Conservation (phyloP, 768 basidiomycete genomes). For the Boletus rufocinnamomeus region DNA sequence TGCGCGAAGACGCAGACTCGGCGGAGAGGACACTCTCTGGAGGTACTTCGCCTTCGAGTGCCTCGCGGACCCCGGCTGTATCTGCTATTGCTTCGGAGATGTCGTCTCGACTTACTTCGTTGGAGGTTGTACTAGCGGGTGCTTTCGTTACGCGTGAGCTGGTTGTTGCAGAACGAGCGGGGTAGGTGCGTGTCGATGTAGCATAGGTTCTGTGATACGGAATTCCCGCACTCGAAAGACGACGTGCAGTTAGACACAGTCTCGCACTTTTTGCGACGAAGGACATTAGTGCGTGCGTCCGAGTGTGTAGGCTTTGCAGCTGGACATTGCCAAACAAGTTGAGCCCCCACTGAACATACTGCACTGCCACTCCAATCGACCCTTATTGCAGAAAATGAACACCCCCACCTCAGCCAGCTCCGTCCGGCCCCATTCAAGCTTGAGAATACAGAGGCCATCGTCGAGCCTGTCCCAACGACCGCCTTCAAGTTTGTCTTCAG, state of each 20-base stretch:
- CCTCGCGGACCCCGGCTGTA: slow-evolving; percentile 18
- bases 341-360: neutral
- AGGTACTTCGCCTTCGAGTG: slow-evolving; percentile 17
- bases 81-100: slow-evolving; percentile 24
- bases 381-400: slow-evolving; percentile 16
- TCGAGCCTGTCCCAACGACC: slow-evolving; percentile 45
- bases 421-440: slow-evolving; percentile 25
- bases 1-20: slow-evolving; percentile 12
- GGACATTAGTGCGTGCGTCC: slow-evolving; percentile 15
- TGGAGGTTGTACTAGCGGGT: slow-evolving; percentile 34
- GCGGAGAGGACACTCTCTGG: slow-evolving; percentile 15
- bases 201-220: slow-evolving; percentile 20
- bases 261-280: slow-evolving; percentile 15
- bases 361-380: neutral
- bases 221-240: neutral
- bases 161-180: slow-evolving; percentile 25
- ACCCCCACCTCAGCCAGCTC: slow-evolving; percentile 21
- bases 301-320: neutral
- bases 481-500: slow-evolving; percentile 49
- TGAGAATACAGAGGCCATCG: slow-evolving; percentile 29
- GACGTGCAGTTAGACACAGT: slow-evolving; percentile 13
- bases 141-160: slow-evolving; percentile 30
- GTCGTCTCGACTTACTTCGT: slow-evolving; percentile 23
- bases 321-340: neutral
- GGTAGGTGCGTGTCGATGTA: slow-evolving; percentile 27